Conservation (phyloP, 164 flowering plant genomes). For the Aristolochia contorta region DNA sequence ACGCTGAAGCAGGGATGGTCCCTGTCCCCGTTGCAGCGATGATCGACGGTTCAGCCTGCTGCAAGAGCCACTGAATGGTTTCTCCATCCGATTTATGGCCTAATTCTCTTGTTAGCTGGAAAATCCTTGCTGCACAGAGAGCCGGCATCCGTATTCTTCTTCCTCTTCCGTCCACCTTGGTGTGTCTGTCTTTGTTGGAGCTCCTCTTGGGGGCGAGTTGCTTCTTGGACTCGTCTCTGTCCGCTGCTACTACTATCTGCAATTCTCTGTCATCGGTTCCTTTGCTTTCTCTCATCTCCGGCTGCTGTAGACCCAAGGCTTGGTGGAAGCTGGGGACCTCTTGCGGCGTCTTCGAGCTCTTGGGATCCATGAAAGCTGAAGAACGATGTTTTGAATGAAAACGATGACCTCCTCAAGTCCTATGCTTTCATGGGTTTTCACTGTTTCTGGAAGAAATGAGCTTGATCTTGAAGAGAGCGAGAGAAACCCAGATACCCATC, state of each 20-base stretch:
- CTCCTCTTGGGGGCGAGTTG: conserved; percentile 66
- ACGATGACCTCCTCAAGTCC: conserved; percentile 32
- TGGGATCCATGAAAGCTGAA: conserved; percentile 47
- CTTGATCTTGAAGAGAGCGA: conserved; percentile 15
- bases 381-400: conserved; percentile 27
- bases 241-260: conserved; percentile 53
- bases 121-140: conserved; percentile 80
- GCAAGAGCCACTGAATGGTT: conserved; percentile 83
- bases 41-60: conserved; percentile 81
- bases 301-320: conserved; percentile 28
- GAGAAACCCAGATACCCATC: no score
- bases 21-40: conserved; percentile 80
- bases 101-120: conserved; percentile 73
- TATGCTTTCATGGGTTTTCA: conserved; percentile 37
- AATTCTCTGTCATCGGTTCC: conserved; percentile 43
- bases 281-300: conserved; percentile 33
- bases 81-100: conserved; percentile 89
- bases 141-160: conserved; percentile 90
- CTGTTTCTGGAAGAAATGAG: conserved; percentile 32
- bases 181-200: conserved; percentile 82
- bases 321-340: conserved; percentile 33
- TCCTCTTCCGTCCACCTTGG: conserved; percentile 82
- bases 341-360: conserved; percentile 34
- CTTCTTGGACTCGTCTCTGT: conserved; percentile 43
- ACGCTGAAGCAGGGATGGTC: conserved; percentile 73